A percentile compares a stretch with the other conserved stretches of the same genome.
These are phyloP conservation scores for Graphiopsis chlorocephala DNA, from an alignment of 2,329 filamentous ascomycete species.

Conservation along the genomic window DNA sequence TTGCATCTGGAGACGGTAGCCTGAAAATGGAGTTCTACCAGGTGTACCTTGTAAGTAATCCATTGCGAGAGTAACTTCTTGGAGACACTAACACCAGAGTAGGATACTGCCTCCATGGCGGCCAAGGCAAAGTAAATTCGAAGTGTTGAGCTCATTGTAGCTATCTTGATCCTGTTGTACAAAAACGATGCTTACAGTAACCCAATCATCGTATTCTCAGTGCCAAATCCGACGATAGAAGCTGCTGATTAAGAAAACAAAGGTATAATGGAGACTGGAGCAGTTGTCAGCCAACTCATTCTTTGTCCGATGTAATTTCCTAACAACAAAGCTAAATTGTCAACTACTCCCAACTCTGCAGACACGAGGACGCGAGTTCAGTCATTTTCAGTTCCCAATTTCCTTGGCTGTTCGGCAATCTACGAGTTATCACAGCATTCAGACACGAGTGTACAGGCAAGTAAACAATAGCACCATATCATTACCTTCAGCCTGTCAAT, in stretches of 20 bases:
- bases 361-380: not conserved
- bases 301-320: not conserved
- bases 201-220: not conserved
- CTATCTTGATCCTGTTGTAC: not conserved
- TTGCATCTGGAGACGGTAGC: conserved; percentile 51
- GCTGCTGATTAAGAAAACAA: not conserved
- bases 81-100: not conserved
- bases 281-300: not conserved
- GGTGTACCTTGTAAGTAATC: conserved; percentile 50
- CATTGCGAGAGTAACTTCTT: not conserved
- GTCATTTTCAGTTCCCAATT: not conserved
- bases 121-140: conserved; percentile 5
- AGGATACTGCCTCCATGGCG: conserved; percentile 12
- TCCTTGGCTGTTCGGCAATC: not conserved
- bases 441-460: not conserved
- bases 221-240: not conserved
- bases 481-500: not conserved
- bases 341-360: not conserved
- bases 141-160: not conserved
- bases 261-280: not conserved
- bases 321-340: not conserved
- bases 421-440: not conserved
- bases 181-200: not conserved
- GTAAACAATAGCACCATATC: not conserved
- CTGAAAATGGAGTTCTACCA: conserved; percentile 56